Evolutionary conservation across 768 basidiomycete genomes (phyloP).

Genomic region (Roridomyces roridus): DNA sequence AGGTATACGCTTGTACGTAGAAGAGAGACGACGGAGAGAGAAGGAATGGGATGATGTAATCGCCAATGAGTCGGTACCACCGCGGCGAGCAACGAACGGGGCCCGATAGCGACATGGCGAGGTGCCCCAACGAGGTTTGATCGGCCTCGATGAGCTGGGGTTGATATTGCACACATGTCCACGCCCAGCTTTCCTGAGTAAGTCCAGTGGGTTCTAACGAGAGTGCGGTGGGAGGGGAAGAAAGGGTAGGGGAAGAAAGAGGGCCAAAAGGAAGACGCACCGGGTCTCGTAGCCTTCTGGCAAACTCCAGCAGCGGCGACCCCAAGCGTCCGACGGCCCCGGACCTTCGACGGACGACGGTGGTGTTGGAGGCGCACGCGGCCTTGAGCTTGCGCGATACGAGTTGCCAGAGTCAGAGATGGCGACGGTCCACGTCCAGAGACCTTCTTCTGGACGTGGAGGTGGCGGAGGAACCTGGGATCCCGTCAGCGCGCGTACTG

Average conservation of each 20-base stretch:
- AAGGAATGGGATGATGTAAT: slow-evolving; percentile 50
- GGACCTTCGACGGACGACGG: slow-evolving; percentile 68
- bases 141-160: slow-evolving; percentile 54
- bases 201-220: slow-evolving; percentile 93
- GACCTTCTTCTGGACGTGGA: slow-evolving; percentile 93
- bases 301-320: slow-evolving; percentile 58
- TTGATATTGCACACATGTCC: slow-evolving; percentile 91
- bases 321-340: slow-evolving; percentile 76
- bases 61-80: slow-evolving; percentile 75
- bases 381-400: slow-evolving; percentile 70
- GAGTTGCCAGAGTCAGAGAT: slow-evolving; percentile 61
- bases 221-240: slow-evolving; percentile 55
- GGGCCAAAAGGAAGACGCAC: slow-evolving; percentile 56
- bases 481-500: slow-evolving; percentile 18
- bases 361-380: slow-evolving; percentile 50
- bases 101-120: slow-evolving; percentile 83
- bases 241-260: slow-evolving; percentile 17
- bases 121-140: slow-evolving; percentile 63
- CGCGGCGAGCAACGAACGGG: slow-evolving; percentile 66
- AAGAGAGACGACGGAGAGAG: slow-evolving; percentile 21
- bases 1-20: slow-evolving; percentile 11
- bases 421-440: slow-evolving; percentile 83
- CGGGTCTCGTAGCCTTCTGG: slow-evolving; percentile 75
- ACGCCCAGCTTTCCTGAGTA: slow-evolving; percentile 87
- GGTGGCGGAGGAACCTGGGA: slow-evolving; percentile 77